phyloP scores from a whole-genome alignment of 768 basidiomycete genomes.

The Auricularia heimuer region DNA sequence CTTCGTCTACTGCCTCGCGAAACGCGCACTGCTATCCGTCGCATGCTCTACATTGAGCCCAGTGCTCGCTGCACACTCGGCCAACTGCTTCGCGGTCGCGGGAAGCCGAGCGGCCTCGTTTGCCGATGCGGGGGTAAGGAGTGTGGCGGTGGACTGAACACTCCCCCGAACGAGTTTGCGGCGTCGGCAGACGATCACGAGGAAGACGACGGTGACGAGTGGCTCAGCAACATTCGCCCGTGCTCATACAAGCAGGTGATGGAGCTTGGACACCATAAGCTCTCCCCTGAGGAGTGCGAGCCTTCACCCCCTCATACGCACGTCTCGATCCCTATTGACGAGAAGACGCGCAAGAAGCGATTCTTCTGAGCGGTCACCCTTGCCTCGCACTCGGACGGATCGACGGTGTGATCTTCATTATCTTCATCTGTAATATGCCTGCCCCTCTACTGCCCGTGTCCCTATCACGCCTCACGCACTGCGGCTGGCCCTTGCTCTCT shows the following conservation, averaged over 20 bases:
- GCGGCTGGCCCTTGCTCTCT: background rate
- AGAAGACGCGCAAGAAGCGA: constrained; percentile 60
- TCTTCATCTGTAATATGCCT: background rate
- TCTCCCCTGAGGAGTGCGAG: constrained; percentile 20
- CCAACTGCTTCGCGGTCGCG: constrained; percentile 75
- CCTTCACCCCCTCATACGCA: constrained; percentile 48
- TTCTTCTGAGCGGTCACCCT: constrained; percentile 45
- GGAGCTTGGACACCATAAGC: background rate
- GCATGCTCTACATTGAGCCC: constrained; percentile 92
- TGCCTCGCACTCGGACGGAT: background rate
- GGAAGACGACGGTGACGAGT: constrained; percentile 79
- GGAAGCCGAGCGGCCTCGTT: constrained; percentile 64
- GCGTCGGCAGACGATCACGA: constrained; percentile 39
- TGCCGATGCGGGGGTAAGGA: constrained; percentile 58
- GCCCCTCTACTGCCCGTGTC: background rate
- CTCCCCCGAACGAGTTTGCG: constrained; percentile 30
- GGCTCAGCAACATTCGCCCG: constrained; percentile 65
- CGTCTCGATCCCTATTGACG: constrained; percentile 63
- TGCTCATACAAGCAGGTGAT: constrained; percentile 36
- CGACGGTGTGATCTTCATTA: background rate
- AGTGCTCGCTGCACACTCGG: constrained; percentile 83
- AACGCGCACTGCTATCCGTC: constrained; percentile 75
- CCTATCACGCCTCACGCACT: background rate
- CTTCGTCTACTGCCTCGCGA: constrained; percentile 94
- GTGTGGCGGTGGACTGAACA: constrained; percentile 31